phyloP scores from a whole-genome alignment of 192 early-diverging fungal genomes.

The Dissophora ornata region DNA sequence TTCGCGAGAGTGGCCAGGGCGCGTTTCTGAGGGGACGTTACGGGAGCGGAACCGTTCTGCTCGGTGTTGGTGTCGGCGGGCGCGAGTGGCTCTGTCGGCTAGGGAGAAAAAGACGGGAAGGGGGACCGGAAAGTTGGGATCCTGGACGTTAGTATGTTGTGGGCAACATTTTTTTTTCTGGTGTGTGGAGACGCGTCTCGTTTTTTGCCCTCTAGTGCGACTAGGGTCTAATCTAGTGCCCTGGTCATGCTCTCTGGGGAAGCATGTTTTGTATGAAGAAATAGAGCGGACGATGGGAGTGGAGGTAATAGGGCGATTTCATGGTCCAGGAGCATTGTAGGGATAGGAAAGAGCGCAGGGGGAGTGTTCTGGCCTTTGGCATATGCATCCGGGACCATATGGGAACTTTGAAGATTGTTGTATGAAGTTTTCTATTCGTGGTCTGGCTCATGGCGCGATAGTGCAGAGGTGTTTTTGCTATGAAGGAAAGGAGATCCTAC shows the following conservation, averaged over 20 bases:
- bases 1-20: neutral
- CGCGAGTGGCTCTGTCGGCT: constrained; percentile 40
- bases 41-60: neutral
- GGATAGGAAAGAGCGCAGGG: neutral
- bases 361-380: constrained; percentile 5
- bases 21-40: constrained; percentile 18
- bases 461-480: neutral
- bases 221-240: constrained; percentile 2
- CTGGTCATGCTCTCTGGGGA: neutral
- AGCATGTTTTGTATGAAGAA: constrained; percentile 31
- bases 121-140: too few relatives aligned
- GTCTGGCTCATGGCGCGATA: too few relatives aligned
- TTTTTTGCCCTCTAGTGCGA: constrained; percentile 16
- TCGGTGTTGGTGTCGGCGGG: constrained; percentile 33
- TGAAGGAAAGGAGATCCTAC: constrained; percentile 17
- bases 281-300: constrained; percentile 1
- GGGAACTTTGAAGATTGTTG: constrained; percentile 6
- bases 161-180: too few relatives aligned
- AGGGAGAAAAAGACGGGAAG: neutral
- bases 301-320: neutral
- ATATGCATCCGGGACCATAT: constrained; percentile 32
- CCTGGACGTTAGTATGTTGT: too few relatives aligned
- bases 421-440: constrained; percentile 45
- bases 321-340: neutral
- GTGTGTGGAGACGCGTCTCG: neutral